Base-by-base conservation (phyloP, 1,284 basidiomycete species). In the Grifola frondosa region DNA sequence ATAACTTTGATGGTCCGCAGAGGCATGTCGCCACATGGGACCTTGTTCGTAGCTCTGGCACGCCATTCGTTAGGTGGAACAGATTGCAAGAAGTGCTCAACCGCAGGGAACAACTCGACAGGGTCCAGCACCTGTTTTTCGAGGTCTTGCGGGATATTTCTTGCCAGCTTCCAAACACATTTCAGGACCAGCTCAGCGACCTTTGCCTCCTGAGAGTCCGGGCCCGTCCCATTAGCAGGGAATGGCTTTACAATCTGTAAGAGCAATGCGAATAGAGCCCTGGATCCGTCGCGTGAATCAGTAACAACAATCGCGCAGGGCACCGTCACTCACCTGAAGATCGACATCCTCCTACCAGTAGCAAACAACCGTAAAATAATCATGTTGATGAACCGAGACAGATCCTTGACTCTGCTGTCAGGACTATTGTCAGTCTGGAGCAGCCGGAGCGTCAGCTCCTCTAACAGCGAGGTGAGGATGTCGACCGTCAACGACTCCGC, bases 361-460 rank as follows among this genome's bases (percentile, higher is more conserved):
- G 92, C 88, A 67, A 99, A 96, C 40, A 96, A 68, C 22, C 95
- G 84, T 41, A 99, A 75, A 46, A 99, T 89, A 46, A 99, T 95
- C 85, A 97, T 96, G 67, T 99, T 99, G 67, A 99, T 92, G 66
- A 97, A 97, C 46, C 92, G 84, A 16, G 94, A 94, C 54, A 97
- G 63, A 65, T 97, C 88, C 64, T 93, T 89, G 44, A 92, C 77
- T 56, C 88, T 81, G 59, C 75, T 78, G 40, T 85, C 73, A 16
- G 68, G 65, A 50, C 82, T 90, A 56, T 94, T 91, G 57, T 97
- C 93, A 31, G 94, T 94, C 61, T 96, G 90, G 30, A 97, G 77
- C 26, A 99, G 75, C 19, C 95, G 84, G 42, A 91, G 69, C 0
- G 94, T 95, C 47, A 99, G 69, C 64, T 95, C 91, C 57, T 91